Base-by-base conservation (phyloP, 768 basidiomycete genomes). In the Cystofilobasidium macerans region DNA sequence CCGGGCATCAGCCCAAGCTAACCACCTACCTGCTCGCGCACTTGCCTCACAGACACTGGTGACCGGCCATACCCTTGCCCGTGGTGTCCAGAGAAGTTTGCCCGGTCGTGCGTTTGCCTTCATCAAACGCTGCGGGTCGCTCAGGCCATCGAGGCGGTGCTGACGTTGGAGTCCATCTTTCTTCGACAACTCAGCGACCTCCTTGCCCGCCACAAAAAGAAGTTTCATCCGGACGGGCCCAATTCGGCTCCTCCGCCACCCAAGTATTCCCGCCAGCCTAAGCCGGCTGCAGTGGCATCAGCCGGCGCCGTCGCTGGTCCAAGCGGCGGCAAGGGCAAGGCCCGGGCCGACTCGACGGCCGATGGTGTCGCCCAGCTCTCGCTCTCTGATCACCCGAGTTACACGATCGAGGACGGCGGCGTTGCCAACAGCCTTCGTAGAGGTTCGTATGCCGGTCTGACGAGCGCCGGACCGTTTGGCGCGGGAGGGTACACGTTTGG, bases 51-150 rank as follows among this genome's bases (percentile, higher is more conserved):
- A 89, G 88, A 91, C 77, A 90, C 88, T 43, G 88, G 88, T 65
- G 88, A 90, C 79, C 81, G 89, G 51, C 89, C 89, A 12, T 91
- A 91, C 80, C 88, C 88, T 73, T 91, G 89, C 71, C 85, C 85
- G 72, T 82, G 85, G 69, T 91, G 89, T 75, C 88, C 88, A 42
- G 89, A 91, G 78, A 88, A 89, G 77, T 91, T 91, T 73, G 89
- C 89, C 1, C 77, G 89, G 73, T 89, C 88, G 88, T 86, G 54
- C 14, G 75, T 74, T 30, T 38, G 18, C 68, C 56, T 57, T 64
- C 11, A 40, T 62, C 60, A n/a, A n/a, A n/a, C n/a, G n/a, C n/a
- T n/a, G n/a, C n/a, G n/a, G n/a, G n/a, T n/a, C n/a, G n/a, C n/a
- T n/a, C n/a, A n/a, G n/a, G n/a, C n/a, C n/a, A n/a, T n/a, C n/a